Conservation (phyloP, 176 grass and related monocot genomes). For the Zoysia japonica region DNA sequence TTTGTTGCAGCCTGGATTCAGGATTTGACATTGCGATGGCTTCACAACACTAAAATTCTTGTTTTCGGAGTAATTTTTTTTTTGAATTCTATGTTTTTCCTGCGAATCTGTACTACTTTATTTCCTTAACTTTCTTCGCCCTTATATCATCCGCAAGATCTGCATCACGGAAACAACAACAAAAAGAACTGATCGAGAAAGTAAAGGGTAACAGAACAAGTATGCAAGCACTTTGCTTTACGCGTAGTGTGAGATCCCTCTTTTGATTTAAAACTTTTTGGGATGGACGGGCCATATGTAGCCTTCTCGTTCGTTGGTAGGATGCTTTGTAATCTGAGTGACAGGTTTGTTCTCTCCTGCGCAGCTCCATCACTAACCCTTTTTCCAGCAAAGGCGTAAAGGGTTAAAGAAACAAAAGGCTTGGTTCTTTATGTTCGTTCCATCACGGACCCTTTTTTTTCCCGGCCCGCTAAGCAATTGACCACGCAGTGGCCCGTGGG, state of each 20-base stretch:
- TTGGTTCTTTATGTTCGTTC: neutral
- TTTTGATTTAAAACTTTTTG: neutral
- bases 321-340: neutral
- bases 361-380: neutral
- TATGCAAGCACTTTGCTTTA: neutral
- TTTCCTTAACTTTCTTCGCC: no score
- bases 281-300: neutral
- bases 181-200: neutral
- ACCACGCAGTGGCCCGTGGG: neutral
- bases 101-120: no score
- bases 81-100: no score
- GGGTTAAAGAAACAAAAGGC: neutral
- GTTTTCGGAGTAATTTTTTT: no score
- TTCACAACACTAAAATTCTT: no score
- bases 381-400: slow-evolving; percentile 4
- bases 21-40: no score
- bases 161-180: neutral
- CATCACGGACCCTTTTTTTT: neutral
- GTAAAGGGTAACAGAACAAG: neutral
- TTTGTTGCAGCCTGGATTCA: no score
- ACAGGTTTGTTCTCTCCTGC: neutral
- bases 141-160: no score
- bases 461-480: neutral
- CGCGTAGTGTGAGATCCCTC: neutral
- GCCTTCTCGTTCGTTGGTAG: neutral